These are phyloP conservation scores for Pecoramyces ruminantium DNA, from an alignment of 192 early-diverging fungal species.

Conservation along the genomic window DNA sequence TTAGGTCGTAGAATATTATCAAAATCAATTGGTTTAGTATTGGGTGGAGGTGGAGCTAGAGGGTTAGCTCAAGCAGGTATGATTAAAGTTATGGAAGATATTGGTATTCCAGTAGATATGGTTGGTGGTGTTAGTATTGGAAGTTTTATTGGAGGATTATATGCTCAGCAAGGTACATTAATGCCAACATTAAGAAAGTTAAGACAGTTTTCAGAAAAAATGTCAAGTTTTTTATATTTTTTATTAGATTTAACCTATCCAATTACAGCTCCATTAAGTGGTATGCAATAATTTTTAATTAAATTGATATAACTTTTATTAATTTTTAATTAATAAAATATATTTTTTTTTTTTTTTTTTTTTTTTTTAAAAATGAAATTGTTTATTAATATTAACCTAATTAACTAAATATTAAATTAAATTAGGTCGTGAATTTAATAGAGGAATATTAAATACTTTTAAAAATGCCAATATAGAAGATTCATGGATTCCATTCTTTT, in stretches of 20 bases:
- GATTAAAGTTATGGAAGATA: slow-evolving; percentile 87
- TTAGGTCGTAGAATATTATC: slow-evolving; percentile 83
- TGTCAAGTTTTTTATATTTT: slow-evolving; percentile 74
- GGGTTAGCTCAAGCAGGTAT: slow-evolving; percentile 86
- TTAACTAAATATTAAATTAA: too few species aligned
- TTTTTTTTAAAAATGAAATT: too few species aligned
- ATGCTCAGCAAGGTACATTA: slow-evolving; percentile 73
- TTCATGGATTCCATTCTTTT: slow-evolving; percentile 92
- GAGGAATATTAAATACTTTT: slow-evolving; percentile 90
- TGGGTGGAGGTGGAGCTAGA: slow-evolving; percentile 93
- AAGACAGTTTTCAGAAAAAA: slow-evolving; percentile 62
- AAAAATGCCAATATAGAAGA: slow-evolving; percentile 89
- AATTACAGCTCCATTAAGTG: slow-evolving; percentile 73
- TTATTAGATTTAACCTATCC: slow-evolving; percentile 91
- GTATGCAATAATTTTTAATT: too few species aligned
- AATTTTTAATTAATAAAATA: too few species aligned
- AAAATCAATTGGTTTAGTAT: slow-evolving; percentile 77
- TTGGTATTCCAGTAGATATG: slow-evolving; percentile 93
- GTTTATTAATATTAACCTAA: too few species aligned
- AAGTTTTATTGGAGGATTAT: slow-evolving; percentile 84
- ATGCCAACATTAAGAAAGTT: slow-evolving; percentile 74
- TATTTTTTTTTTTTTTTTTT: background rate
- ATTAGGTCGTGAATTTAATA: slow-evolving; percentile 81
- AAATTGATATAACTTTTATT: too few species aligned
- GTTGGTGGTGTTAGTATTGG: slow-evolving; percentile 96